Evolutionary conservation across 129 eudicot species (phyloP).

Genomic region (Lactuca saligna): DNA sequence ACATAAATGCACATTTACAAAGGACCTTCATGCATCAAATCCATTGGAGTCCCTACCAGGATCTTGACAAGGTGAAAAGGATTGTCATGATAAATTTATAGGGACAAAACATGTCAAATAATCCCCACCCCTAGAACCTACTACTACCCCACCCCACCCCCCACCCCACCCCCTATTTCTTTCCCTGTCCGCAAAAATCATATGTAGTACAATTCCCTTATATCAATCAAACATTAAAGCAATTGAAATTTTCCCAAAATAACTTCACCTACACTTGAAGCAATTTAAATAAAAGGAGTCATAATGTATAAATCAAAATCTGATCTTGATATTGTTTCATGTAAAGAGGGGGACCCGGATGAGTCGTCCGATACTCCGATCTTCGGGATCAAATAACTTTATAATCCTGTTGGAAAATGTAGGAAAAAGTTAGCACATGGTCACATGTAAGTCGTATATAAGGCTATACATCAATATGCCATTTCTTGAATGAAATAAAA

Average conservation of each 20-base stretch:
- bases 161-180: background rate
- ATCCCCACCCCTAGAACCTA: background rate
- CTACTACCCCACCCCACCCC: background rate
- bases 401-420: background rate
- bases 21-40: slow-evolving; percentile 42
- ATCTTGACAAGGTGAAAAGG: slow-evolving; percentile 31
- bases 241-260: slow-evolving; percentile 17
- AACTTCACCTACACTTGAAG: slow-evolving; percentile 17
- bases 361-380: background rate
- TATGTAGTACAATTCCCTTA: slow-evolving; percentile 22
- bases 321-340: background rate
- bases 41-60: slow-evolving; percentile 39
- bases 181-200: slow-evolving; percentile 20
- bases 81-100: slow-evolving; percentile 26
- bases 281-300: background rate
- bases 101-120: slow-evolving; percentile 26
- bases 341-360: background rate
- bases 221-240: slow-evolving; percentile 22
- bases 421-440: background rate
- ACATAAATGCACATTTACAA: slow-evolving; percentile 30
- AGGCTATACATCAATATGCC: slow-evolving; percentile 16
- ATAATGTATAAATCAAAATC: background rate
- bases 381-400: background rate
- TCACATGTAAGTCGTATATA: slow-evolving; percentile 18
- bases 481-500: slow-evolving; percentile 10